Percentiles rank a stretch among this genome's conserved stretches.
Conservation (phyloP, 768 basidiomycete species). For the Boletus edulis region DNA sequence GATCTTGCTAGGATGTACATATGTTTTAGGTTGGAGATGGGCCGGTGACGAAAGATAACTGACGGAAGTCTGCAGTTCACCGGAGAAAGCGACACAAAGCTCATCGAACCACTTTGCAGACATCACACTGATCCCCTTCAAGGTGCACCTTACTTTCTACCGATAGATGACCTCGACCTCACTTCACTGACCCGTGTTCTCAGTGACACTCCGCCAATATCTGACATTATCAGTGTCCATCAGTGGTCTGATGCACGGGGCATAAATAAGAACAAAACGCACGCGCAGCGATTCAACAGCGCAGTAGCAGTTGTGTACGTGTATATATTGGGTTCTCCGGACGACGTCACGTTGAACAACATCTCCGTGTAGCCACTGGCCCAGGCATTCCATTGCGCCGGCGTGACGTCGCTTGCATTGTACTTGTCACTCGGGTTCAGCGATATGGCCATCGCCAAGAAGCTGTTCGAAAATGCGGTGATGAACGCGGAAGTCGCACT, state of each 20-base stretch:
- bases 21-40: too few species aligned
- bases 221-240: background rate
- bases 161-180: too few species aligned
- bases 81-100: too few species aligned
- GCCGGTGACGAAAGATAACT: too few species aligned
- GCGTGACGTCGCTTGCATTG: background rate
- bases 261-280: background rate
- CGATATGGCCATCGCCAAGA: slow-evolving; percentile 1
- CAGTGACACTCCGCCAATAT: slow-evolving; percentile 1
- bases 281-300: background rate
- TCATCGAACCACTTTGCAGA: too few species aligned
- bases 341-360: slow-evolving; percentile 5
- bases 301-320: background rate
- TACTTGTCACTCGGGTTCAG: background rate
- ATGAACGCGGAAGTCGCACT: background rate
- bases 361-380: background rate
- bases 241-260: background rate
- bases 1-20: too few species aligned
- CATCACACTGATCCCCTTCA: too few species aligned
- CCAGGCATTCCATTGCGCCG: background rate
- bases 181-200: background rate
- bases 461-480: slow-evolving; percentile 3
- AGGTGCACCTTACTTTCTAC: background rate
- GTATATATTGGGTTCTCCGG: slow-evolving; percentile 1
- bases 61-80: too few species aligned